Conservation (phyloP, 352 stramenopile species). For the Pythium pyrilobum region DNA sequence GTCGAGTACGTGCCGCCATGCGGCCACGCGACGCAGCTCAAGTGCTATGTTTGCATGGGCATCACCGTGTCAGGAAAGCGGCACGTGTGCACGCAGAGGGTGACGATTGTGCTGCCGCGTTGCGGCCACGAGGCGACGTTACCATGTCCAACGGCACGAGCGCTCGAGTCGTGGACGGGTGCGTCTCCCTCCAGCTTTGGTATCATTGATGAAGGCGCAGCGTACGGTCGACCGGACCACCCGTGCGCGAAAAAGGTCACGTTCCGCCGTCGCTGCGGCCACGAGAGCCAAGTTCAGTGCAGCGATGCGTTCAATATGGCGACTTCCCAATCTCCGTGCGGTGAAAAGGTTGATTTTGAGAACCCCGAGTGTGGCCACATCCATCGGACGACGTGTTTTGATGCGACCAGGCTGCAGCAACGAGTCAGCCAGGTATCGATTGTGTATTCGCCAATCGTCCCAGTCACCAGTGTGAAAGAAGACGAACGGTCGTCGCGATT, state of each 20-base stretch:
- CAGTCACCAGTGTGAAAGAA: conserved; percentile 15
- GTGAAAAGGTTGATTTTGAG: conserved; percentile 32
- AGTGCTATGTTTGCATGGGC: conserved; percentile 50
- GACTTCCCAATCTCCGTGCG: conserved; percentile 34
- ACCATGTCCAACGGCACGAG: conserved; percentile 38
- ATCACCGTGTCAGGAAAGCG: conserved; percentile 18
- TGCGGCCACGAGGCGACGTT: conserved; percentile 57
- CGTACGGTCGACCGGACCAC: conserved; percentile 68
- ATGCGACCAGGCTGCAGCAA: conserved; percentile 16
- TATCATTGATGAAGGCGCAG: conserved; percentile 48
- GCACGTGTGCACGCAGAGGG: conserved; percentile 53
- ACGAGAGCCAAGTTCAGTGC: conserved; percentile 48
- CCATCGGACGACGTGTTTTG: conserved; percentile 46
- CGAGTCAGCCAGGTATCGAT: not conserved
- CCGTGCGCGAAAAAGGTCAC: conserved; percentile 50
- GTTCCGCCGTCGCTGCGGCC: conserved; percentile 61
- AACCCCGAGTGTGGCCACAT: conserved; percentile 74
- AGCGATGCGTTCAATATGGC: conserved; percentile 70
- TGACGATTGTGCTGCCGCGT: conserved; percentile 46
- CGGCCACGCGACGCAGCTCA: conserved; percentile 49
- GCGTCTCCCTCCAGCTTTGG: conserved; percentile 24
- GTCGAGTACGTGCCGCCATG: conserved; percentile 65
- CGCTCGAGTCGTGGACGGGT: conserved; percentile 48
- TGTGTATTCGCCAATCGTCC: not conserved
- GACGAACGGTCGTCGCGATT: conserved; percentile 17